Conservation (phyloP, 306 rosid genomes). For the Glycyrrhiza uralensis region DNA sequence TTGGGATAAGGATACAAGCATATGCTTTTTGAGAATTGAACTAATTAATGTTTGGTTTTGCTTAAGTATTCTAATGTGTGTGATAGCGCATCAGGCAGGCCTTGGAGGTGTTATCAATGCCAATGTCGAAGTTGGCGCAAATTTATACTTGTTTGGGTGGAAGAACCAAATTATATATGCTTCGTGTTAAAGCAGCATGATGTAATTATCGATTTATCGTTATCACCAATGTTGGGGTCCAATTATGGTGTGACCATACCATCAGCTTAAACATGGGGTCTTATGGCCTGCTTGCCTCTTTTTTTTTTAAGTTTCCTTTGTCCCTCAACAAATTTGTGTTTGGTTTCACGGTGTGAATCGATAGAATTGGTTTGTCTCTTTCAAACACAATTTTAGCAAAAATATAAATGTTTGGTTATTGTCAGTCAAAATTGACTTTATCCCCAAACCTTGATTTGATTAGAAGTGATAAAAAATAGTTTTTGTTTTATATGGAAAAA, state of each 20-base stretch:
- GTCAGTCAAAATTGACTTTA: too few relatives aligned
- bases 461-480: too few relatives aligned
- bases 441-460: too few relatives aligned
- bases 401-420: too few relatives aligned
- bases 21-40: constrained; percentile 8
- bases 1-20: constrained; percentile 9
- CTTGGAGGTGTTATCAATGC: neutral
- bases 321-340: neutral
- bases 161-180: neutral
- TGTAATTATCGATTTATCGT: neutral
- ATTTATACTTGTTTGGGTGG: constrained; percentile 16
- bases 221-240: constrained; percentile 13
- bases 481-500: too few relatives aligned
- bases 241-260: neutral
- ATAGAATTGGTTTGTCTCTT: too few relatives aligned
- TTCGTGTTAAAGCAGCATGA: constrained; percentile 1
- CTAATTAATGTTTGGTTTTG: constrained; percentile 3
- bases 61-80: neutral
- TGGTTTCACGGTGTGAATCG: too few relatives aligned
- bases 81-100: constrained; percentile 14
- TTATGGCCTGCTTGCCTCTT: neutral
- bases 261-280: constrained; percentile 11
- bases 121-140: neutral
- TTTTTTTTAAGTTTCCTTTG: neutral
- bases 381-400: too few relatives aligned